Base-by-base conservation (phyloP, 2,329 filamentous ascomycete genomes). In the Fusarium lyarnte region DNA sequence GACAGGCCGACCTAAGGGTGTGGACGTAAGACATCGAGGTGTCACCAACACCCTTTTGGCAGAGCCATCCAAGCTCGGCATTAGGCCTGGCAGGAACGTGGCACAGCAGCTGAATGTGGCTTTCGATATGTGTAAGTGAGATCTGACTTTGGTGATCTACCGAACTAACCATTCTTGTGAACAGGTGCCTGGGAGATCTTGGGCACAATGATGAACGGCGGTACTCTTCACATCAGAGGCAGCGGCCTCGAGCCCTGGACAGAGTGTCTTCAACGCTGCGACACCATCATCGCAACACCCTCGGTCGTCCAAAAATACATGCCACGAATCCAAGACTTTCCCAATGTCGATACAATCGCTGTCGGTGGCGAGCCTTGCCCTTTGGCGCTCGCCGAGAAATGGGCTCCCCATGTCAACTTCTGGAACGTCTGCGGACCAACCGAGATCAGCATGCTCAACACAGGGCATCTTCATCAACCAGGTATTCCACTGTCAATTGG, bases 101-200 rank as follows among this genome's bases (percentile, higher is more conserved):
- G 70, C 70, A 4, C 70, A 73, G 27, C 70, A 73, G 25, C 66
- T 73, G 6, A 73, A 73, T 14, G 70, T 73, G 1, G 70, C 66
- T 4, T 73, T 73, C 6, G 70, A 73, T 23, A 73, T 73, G 70
- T 73, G 70, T 73, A 63, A 71, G 70, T 73, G 6, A n/a, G 7
- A 25, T 25, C 25, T 25, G 5, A 25, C 25, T 25, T 25, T 25
- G 25, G 25, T 25, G 25, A 25, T 25, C 25, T 25, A 25, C 25
- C 25, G 25, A 25, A 25, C 25, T 25, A 25, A 72, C 11, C 2
- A 7, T 13, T 2, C 3, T 8, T 3, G n/a, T 10, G 2, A 8
- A 49, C 2, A 73, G 70, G 70, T 6, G 70, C 70, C 17, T 73
- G 70, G 70, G 70, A 73, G 25, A 67, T 73, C 8, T 14, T 73